phyloP scores from a whole-genome alignment of 768 basidiomycete species.

The Boletellus ananiceps region DNA sequence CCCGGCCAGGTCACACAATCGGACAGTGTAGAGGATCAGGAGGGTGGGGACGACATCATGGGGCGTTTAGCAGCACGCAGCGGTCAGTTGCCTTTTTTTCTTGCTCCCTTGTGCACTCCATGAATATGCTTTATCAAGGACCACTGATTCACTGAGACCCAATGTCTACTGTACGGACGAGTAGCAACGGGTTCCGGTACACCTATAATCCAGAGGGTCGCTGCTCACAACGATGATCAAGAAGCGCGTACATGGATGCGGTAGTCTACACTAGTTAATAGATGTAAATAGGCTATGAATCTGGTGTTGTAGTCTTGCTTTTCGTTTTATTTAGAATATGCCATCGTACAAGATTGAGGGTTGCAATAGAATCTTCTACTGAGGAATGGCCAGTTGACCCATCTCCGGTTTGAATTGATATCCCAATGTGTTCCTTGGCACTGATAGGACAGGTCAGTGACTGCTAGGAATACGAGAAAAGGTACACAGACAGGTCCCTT shows the following conservation, averaged over 20 bases:
- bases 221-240: neutral
- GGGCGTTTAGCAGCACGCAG: constrained; percentile 70
- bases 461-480: neutral
- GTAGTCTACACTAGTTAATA: constrained; percentile 1
- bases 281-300: constrained; percentile 9
- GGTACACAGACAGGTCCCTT: constrained; percentile 62
- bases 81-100: constrained; percentile 42
- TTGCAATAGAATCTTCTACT: constrained; percentile 83
- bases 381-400: constrained; percentile 81
- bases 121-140: constrained; percentile 23
- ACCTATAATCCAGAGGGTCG: neutral
- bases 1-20: constrained; percentile 71
- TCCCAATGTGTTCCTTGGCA: constrained; percentile 75
- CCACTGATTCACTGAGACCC: constrained; percentile 26
- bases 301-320: constrained; percentile 15
- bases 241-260: neutral
- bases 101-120: neutral
- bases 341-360: constrained; percentile 85
- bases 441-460: constrained; percentile 36
- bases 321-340: constrained; percentile 62
- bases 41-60: constrained; percentile 77
- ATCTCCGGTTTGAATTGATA: constrained; percentile 77
- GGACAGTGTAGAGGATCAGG: constrained; percentile 80
- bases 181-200: neutral
- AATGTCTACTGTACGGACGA: neutral